These are phyloP conservation scores for Tephrocybe rancida DNA, from an alignment of 768 basidiomycete species.

Conservation along the genomic window DNA sequence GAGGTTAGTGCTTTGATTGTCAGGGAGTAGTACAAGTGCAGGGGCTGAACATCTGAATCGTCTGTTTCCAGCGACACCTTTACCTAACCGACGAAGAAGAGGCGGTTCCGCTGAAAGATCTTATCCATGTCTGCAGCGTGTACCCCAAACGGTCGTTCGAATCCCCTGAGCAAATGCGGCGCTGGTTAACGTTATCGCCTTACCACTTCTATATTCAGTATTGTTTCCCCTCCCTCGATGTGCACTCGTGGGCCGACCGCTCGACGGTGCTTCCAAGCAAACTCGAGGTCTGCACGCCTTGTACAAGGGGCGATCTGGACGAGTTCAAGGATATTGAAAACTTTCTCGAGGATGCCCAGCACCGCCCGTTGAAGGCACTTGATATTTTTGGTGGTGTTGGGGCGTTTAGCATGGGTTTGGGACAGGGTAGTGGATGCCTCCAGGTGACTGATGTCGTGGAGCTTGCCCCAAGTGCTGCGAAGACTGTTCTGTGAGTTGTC, in stretches of 20 bases:
- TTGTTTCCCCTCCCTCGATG: conserved; percentile 43
- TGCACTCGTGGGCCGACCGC: conserved; percentile 39
- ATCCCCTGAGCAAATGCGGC: conserved; percentile 25
- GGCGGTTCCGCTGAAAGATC: conserved; percentile 30
- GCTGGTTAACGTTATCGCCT: conserved; percentile 55
- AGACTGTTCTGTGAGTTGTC: conserved; percentile 56
- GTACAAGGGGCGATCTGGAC: conserved; percentile 32
- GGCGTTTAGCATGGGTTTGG: conserved; percentile 64
- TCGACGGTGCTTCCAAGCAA: conserved; percentile 31
- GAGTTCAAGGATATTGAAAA: conserved; percentile 26
- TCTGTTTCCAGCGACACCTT: conserved; percentile 55
- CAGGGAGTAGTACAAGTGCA: neutral
- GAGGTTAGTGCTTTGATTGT: conserved; percentile 46
- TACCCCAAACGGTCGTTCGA: conserved; percentile 31
- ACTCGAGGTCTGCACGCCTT: conserved; percentile 48
- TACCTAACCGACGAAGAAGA: conserved; percentile 55
- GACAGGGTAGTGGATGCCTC: conserved; percentile 51
- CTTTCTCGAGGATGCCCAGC: conserved; percentile 33
- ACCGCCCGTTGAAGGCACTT: conserved; percentile 32
- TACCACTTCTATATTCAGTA: conserved; percentile 63
- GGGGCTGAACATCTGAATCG: neutral
- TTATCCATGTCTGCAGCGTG: conserved; percentile 54
- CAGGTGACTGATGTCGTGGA: conserved; percentile 70
- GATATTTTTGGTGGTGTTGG: conserved; percentile 60
- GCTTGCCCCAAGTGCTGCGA: conserved; percentile 74